phyloP scores from a whole-genome alignment of 129 eudicot species.

The Saussurea involucrata region DNA sequence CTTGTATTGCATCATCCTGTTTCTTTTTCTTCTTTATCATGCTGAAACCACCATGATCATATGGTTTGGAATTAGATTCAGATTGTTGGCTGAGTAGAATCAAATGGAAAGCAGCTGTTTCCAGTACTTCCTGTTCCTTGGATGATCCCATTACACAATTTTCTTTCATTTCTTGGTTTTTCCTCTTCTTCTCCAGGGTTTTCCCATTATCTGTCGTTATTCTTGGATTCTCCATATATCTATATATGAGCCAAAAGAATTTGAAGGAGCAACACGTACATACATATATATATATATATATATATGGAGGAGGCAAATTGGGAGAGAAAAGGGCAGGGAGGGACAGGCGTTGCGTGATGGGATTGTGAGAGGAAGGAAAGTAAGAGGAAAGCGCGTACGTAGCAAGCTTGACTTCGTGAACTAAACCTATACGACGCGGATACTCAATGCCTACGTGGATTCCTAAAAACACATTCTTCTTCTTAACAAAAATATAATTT shows the following conservation, averaged over 20 bases:
- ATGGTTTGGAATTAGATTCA: background rate
- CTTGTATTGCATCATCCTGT: background rate
- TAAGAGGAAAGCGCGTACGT: constrained; percentile 18
- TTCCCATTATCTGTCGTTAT: background rate
- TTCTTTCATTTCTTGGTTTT: background rate
- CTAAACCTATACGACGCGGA: too few species aligned
- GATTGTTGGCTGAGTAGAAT: constrained; percentile 19
- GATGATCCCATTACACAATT: constrained; percentile 10
- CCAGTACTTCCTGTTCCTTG: constrained; percentile 4
- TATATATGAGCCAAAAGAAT: background rate
- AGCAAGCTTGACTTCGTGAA: constrained; percentile 2
- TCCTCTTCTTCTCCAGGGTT: background rate
- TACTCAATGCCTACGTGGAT: background rate
- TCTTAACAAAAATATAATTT: too few species aligned
- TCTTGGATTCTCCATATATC: background rate
- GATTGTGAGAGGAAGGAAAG: constrained; percentile 23
- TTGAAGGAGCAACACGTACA: background rate
- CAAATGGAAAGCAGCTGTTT: constrained; percentile 31
- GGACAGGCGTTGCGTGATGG: background rate
- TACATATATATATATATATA: background rate
- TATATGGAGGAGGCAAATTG: background rate
- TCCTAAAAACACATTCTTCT: too few species aligned
- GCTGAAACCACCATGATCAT: background rate
- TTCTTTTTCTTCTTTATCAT: constrained; percentile 6
- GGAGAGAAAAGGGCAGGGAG: background rate